Evolutionary conservation across 768 basidiomycete genomes (phyloP), one percentile per base, ranked within the genome.

Genomic region (Russula abietina): DNA sequence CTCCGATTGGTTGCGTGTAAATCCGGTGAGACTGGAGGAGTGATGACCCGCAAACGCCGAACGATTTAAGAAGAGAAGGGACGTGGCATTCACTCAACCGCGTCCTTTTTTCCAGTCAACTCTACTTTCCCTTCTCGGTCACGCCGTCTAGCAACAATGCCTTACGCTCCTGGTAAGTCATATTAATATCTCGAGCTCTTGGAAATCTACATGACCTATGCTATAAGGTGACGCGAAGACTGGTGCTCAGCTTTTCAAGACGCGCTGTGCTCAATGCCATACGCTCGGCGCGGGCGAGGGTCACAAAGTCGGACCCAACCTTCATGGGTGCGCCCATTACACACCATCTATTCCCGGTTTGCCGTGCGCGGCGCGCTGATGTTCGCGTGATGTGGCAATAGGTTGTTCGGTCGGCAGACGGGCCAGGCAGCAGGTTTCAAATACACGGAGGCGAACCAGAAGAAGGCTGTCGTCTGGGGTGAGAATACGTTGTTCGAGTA

Each of bases 231-330:
- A 97, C 79, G 75, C 88, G 71, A 70, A 71, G 60, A 97, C 95
- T 83, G 95, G 95, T 77, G 94, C 95, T 73, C 78, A 80, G 72
- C 88, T 97, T 75, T 98, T 98, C 88, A 96, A 94, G 81, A 94
- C 93, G 64, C 89, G 94, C 61, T 94, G 91, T 71, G 87, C 89
- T 46, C 93, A 97, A 74, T 98, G 95, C 78, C 95, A 98, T 76
- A 97, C 92, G 66, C 75, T 90, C 66, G 90, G 78, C 60, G 79
- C 82, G 69, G 86, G 87, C 60, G 91, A 86, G 70, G 80, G 84
- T 46, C 81, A 93, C 80, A 91, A 91, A 75, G 93, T 98, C 63
- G 96, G 96, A 60, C 96, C 96, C 51, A 96, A 96, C 82, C 83
- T 98, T 30, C 86, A 94, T 73, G 95, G 95, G 87, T 93, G 69